phyloP scores from a whole-genome alignment of 257 asterid genomes.

The Jacaranda copaia region DNA sequence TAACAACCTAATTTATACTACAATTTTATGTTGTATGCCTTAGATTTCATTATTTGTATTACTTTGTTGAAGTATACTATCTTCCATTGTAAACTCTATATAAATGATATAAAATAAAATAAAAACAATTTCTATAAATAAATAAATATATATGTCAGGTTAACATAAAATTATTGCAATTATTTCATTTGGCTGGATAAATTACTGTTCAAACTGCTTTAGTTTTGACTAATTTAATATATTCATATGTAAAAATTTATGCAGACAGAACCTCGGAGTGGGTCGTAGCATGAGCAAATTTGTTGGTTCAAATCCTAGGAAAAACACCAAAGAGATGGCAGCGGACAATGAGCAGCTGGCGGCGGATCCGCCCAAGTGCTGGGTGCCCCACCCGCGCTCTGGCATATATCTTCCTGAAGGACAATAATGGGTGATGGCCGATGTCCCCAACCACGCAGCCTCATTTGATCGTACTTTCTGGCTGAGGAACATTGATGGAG shows the following conservation, averaged over 20 bases:
- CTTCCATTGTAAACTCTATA: too few species aligned
- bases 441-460: slow-evolving; percentile 55
- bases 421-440: slow-evolving; percentile 56
- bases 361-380: slow-evolving; percentile 20
- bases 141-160: too few species aligned
- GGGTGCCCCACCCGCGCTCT: slow-evolving; percentile 60
- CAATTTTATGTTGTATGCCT: too few species aligned
- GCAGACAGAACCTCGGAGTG: slow-evolving; percentile 10
- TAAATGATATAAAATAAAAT: too few species aligned
- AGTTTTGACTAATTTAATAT: too few species aligned
- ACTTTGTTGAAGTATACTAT: too few species aligned
- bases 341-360: neutral
- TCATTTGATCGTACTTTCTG: slow-evolving; percentile 44
- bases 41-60: too few species aligned
- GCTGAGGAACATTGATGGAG: slow-evolving; percentile 56
- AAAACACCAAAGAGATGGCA: neutral
- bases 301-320: neutral
- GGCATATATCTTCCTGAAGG: slow-evolving; percentile 66
- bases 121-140: too few species aligned
- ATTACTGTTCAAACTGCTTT: too few species aligned
- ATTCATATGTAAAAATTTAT: neutral
- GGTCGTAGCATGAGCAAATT: slow-evolving; percentile 28
- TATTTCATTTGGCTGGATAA: too few species aligned
- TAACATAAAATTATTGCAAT: too few species aligned
- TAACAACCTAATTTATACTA: too few species aligned